Evolutionary conservation across 164 flowering plant species (phyloP).

Genomic region (Vitis rotundifolia): DNA sequence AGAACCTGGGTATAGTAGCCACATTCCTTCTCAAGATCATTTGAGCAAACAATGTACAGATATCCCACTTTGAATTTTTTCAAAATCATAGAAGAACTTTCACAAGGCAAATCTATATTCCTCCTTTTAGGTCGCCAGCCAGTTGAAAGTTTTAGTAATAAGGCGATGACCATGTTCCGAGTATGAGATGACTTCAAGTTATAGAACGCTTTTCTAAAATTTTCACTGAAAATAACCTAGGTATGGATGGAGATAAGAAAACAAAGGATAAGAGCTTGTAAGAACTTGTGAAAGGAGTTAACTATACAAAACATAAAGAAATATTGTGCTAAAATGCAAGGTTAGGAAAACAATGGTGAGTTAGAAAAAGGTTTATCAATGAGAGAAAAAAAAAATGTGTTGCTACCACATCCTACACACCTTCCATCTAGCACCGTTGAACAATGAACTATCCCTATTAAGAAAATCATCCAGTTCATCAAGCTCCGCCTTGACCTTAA

Average conservation of each 20-base stretch:
- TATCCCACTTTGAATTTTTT: constrained; percentile 26
- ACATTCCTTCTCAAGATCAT: constrained; percentile 32
- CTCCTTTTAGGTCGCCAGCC: constrained; percentile 40
- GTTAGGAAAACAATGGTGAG: no score
- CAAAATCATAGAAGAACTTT: constrained; percentile 24
- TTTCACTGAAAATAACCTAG: constrained; percentile 38
- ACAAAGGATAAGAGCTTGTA: neutral
- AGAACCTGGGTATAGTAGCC: constrained; percentile 29
- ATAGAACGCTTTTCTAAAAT: constrained; percentile 17
- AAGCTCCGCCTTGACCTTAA: constrained; percentile 13
- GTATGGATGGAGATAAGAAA: neutral
- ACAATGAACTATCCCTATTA: constrained; percentile 18
- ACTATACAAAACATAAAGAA: no score
- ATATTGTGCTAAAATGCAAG: no score
- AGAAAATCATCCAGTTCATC: constrained; percentile 11
- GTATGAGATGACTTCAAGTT: constrained; percentile 1
- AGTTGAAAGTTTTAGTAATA: constrained; percentile 34
- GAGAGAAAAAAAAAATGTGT: no score
- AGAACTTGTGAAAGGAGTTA: no score
- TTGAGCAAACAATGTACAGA: constrained; percentile 36
- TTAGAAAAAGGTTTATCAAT: neutral
- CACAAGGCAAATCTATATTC: constrained; percentile 4
- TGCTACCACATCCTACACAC: neutral
- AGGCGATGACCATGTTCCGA: constrained; percentile 21
- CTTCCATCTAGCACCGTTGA: constrained; percentile 28